These are phyloP conservation scores for Candida alai DNA, from an alignment of 805 yeast genomes.

Conservation along the genomic window DNA sequence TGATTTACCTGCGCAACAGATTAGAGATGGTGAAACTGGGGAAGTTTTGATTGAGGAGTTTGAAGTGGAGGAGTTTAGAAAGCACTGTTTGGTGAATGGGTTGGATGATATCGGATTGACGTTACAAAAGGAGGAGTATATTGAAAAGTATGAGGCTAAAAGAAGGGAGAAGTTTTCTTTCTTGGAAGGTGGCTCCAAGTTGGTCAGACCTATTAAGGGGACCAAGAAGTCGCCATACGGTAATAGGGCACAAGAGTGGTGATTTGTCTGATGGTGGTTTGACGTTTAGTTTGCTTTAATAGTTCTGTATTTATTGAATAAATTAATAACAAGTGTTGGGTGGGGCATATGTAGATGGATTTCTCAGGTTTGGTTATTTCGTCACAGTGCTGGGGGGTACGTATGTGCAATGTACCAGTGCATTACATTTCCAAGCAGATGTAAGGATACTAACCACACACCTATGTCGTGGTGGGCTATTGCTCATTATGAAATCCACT, in stretches of 20 bases:
- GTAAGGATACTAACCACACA: too few relatives aligned
- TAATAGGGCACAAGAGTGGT: constrained; percentile 74
- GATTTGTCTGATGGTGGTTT: constrained; percentile 11
- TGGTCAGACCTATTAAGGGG: constrained; percentile 63
- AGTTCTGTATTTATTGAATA: constrained; percentile 1
- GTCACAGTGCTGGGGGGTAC: too few relatives aligned
- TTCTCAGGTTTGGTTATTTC: too few relatives aligned
- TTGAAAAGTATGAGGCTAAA: constrained; percentile 65
- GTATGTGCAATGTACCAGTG: background rate
- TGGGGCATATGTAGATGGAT: too few relatives aligned
- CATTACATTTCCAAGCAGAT: too few relatives aligned
- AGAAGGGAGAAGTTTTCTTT: constrained; percentile 84
- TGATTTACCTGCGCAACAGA: constrained; percentile 85
- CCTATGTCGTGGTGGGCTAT: too few relatives aligned
- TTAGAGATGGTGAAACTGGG: constrained; percentile 58
- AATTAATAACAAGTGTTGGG: too few relatives aligned
- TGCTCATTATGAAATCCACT: too few relatives aligned
- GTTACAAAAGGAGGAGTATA: constrained; percentile 79
- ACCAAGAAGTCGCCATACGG: constrained; percentile 67
- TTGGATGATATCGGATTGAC: constrained; percentile 97
- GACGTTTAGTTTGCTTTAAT: background rate
- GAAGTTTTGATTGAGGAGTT: constrained; percentile 73
- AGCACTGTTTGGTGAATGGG: constrained; percentile 91
- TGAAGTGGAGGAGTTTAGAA: constrained; percentile 87
- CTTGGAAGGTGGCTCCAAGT: constrained; percentile 82